phyloP scores from a whole-genome alignment of 1,139 yeast genomes.

The Yamadazyma conglobata region DNA sequence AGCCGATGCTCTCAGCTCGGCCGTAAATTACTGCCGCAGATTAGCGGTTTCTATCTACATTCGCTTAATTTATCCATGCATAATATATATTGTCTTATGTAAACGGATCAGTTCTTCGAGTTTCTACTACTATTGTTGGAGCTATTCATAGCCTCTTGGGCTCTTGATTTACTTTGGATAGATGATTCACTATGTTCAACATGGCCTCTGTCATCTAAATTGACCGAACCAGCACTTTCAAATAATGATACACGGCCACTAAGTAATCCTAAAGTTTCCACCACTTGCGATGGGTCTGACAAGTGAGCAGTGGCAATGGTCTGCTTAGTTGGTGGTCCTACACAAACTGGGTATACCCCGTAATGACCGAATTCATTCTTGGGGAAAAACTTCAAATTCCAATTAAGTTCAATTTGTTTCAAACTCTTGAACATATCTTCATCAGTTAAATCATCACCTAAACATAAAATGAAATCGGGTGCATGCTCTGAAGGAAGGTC shows the following conservation, averaged over 20 bases:
- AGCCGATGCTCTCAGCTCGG: too few relatives aligned
- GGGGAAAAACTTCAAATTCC: constrained; percentile 36
- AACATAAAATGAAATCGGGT: constrained; percentile 83
- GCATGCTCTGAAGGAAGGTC: constrained; percentile 44
- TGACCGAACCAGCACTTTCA: constrained; percentile 74
- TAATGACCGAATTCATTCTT: constrained; percentile 47
- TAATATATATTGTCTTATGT: too few relatives aligned
- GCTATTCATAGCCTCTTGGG: constrained; percentile 19
- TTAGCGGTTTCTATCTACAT: too few relatives aligned
- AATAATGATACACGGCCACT: constrained; percentile 73
- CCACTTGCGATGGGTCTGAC: constrained; percentile 79
- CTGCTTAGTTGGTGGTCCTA: constrained; percentile 89
- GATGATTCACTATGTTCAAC: constrained; percentile 46
- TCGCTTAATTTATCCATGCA: too few relatives aligned
- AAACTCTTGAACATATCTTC: constrained; percentile 93
- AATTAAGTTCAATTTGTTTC: constrained; percentile 53
- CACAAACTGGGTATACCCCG: constrained; percentile 85
- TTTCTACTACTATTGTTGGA: neutral
- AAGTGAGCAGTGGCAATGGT: constrained; percentile 89
- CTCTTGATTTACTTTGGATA: constrained; percentile 37
- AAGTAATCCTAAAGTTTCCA: constrained; percentile 78
- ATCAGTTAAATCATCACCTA: constrained; percentile 96
- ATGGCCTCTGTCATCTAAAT: constrained; percentile 74
- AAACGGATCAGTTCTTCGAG: neutral
- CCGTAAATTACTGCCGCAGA: too few relatives aligned